Evolutionary conservation across 352 stramenopile genomes (phyloP).

Genomic region (Phytophthora rubi): DNA sequence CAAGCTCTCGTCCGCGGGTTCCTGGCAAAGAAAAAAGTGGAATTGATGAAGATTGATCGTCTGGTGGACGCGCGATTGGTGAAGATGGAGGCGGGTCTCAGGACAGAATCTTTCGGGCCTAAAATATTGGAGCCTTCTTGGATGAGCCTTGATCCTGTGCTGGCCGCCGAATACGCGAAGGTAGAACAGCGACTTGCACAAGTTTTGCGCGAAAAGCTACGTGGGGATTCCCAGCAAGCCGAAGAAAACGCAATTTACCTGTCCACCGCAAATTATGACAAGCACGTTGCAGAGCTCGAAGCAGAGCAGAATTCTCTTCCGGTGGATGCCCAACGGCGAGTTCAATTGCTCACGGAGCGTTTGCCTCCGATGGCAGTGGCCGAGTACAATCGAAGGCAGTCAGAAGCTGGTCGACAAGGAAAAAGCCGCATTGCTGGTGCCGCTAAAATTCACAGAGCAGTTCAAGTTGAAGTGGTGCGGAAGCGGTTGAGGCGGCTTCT

Average conservation of each 20-base stretch:
- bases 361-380: slow-evolving; percentile 39
- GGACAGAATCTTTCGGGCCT: background rate
- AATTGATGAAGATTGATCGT: slow-evolving; percentile 57
- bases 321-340: slow-evolving; percentile 40
- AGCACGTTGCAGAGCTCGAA: slow-evolving; percentile 30
- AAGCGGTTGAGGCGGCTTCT: slow-evolving; percentile 53
- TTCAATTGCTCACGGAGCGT: slow-evolving; percentile 46
- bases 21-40: slow-evolving; percentile 44
- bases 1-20: slow-evolving; percentile 59
- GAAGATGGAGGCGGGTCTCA: slow-evolving; percentile 24
- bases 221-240: slow-evolving; percentile 1
- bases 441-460: slow-evolving; percentile 53
- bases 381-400: slow-evolving; percentile 48
- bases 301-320: slow-evolving; percentile 39
- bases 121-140: slow-evolving; percentile 23
- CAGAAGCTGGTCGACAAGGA: slow-evolving; percentile 24
- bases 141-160: slow-evolving; percentile 28
- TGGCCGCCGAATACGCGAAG: slow-evolving; percentile 28
- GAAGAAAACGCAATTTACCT: slow-evolving; percentile 4
- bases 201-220: slow-evolving; percentile 30
- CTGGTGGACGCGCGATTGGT: slow-evolving; percentile 56
- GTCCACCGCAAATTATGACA: slow-evolving; percentile 37
- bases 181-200: slow-evolving; percentile 22
- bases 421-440: slow-evolving; percentile 22
- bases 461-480: slow-evolving; percentile 52